Evolutionary conservation across 2,329 filamentous ascomycete species (phyloP), one percentile per base, ranked within the genome.

Genomic region (Bipolaris oryzae): DNA sequence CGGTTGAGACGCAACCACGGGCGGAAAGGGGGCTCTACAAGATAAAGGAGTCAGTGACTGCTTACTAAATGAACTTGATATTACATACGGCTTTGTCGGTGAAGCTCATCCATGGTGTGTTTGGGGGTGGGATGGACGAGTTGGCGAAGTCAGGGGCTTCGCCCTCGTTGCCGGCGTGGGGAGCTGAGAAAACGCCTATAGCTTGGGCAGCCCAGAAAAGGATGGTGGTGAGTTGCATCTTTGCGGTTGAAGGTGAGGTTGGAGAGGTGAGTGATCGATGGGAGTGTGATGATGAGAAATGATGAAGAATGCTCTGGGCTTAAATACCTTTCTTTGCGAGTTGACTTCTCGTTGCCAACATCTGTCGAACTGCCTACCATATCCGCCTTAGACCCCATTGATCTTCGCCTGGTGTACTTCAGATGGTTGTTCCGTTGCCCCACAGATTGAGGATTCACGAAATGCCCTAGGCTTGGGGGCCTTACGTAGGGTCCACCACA

Each of bases 91-190:
- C 35, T 38, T 49, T 49, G 7, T 49, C 46, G 13, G 46, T 25
- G 35, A 49, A 49, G 46, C 15, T 20, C 15, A 39, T 6, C 46
- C 35, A 49, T 39, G 46, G 46, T 38, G 46, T 49, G 46, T 28
- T 31, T 16, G 46, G 1, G 10, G 35, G 46, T 49, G 46, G 46
- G 5, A 39, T 11, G 1, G 46, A 39, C 1, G 46, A 49, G 6
- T 49, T 49, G 0, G 2, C 33, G 2, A 49, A 38, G 35, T 49
- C 46, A 7, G 46, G 46, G 37, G 35, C 46, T 1, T 18, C 34
- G 34, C 34, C 35, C 25, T n/a, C 13, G 23, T 39, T 33, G 23
- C 21, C 35, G 6, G 23, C 46, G 35, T 39, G 3, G 35, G 46
- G 46, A 49, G 46, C 46, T 41, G 46, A 3, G 11, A 49, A n/a